Evolutionary conservation across 2,329 filamentous ascomycete species (phyloP).

Genomic region (Botrytis medusae): DNA sequence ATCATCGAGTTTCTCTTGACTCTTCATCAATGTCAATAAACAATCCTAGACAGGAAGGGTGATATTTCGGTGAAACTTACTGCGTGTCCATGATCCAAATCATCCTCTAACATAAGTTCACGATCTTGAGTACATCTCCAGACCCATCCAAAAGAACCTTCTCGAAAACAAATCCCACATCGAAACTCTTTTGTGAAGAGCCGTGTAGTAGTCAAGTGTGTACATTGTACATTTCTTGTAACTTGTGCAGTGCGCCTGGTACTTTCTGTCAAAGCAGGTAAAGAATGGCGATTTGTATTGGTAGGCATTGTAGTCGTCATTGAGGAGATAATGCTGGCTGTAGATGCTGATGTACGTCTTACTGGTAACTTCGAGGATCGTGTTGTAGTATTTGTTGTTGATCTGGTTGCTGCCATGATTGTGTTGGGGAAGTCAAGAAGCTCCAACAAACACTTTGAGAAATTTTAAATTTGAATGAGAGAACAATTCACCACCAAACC

Average conservation of each 20-base stretch:
- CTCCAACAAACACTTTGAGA: conserved; percentile 3
- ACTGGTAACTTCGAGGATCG: neutral
- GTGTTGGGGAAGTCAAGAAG: neutral
- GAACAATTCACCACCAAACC: conserved; percentile 5
- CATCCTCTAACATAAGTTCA: conserved; percentile 46
- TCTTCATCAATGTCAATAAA: conserved; percentile 21
- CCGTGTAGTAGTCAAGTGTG: conserved; percentile 67
- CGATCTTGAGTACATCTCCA: conserved; percentile 71
- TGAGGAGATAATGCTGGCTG: conserved; percentile 16
- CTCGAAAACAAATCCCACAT: conserved; percentile 59
- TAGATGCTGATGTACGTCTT: conserved; percentile 10
- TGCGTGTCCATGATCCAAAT: conserved; percentile 36
- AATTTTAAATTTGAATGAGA: neutral
- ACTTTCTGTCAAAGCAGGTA: conserved; percentile 7
- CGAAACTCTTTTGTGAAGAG: conserved; percentile 53
- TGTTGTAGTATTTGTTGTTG: neutral
- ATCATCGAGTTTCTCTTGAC: conserved; percentile 32
- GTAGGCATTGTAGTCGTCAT: conserved; percentile 5
- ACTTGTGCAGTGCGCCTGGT: conserved; percentile 6
- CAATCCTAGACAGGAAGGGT: conserved; percentile 29
- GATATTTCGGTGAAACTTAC: conserved; percentile 30
- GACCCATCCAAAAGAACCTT: conserved; percentile 65
- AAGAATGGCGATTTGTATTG: conserved; percentile 7
- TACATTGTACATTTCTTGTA: conserved; percentile 49
- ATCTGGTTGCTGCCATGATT: conserved; percentile 15